Evolutionary conservation across 2,329 filamentous ascomycete species (phyloP).

Genomic region (Trichoderma hamatum): DNA sequence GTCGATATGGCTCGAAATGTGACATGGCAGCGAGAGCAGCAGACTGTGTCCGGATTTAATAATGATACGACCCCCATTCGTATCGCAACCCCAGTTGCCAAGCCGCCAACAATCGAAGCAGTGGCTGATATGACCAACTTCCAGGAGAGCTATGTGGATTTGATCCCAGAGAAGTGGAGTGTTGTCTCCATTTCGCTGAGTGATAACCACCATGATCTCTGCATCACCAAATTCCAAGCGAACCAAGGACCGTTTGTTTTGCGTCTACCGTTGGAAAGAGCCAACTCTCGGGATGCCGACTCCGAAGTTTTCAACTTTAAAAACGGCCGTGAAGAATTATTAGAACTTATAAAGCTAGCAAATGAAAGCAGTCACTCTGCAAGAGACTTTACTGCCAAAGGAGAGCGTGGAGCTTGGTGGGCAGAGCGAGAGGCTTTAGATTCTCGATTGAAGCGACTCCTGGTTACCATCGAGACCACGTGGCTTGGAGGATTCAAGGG

Average conservation of each 20-base stretch:
- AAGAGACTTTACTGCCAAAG: constrained; percentile 72
- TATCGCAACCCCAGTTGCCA: constrained; percentile 33
- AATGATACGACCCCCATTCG: constrained; percentile 32
- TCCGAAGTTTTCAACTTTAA: constrained; percentile 80
- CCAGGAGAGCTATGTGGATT: constrained; percentile 79
- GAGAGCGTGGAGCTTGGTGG: constrained; percentile 87
- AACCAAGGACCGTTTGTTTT: constrained; percentile 81
- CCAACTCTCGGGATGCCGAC: constrained; percentile 78
- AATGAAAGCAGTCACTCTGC: constrained; percentile 80
- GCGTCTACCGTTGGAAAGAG: constrained; percentile 80
- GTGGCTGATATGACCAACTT: constrained; percentile 64
- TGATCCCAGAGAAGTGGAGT: constrained; percentile 81
- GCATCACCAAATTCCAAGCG: constrained; percentile 81
- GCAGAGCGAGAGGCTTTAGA: constrained; percentile 80
- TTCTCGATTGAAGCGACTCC: constrained; percentile 71
- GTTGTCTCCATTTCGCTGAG: constrained; percentile 84
- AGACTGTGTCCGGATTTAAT: constrained; percentile 51
- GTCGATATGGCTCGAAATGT: constrained; percentile 72
- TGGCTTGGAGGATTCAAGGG: constrained; percentile 96
- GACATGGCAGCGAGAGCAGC: constrained; percentile 67
- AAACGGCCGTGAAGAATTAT: constrained; percentile 76
- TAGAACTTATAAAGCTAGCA: constrained; percentile 78
- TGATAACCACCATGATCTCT: constrained; percentile 80
- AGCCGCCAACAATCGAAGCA: constrained; percentile 50
- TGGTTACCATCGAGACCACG: constrained; percentile 84